Evolutionary conservation across 805 yeast species (phyloP), one percentile per base, ranked within the genome.

Genomic region (Kluyveromyces aestuarii): DNA sequence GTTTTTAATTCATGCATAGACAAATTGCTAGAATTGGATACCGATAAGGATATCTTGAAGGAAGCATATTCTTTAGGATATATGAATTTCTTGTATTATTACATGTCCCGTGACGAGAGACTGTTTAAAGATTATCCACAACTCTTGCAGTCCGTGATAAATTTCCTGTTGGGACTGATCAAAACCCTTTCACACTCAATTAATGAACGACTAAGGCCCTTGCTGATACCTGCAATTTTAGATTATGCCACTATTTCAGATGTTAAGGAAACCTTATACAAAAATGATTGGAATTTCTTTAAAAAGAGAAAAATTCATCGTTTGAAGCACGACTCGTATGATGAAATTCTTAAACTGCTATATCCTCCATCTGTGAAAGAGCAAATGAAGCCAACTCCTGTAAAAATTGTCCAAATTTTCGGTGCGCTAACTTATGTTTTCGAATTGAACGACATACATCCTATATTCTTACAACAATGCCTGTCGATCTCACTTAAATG

Each of bases 61-160:
- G 74, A 83, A 52, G 83, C 95, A 45, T 91, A 88, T 63, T 93
- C 98, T 98, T 75, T 93, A 37, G 81, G 96, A 5, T 83, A 85
- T 25, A 62, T 85, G 41, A 85, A 86, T 50, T 81, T 86, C 55
- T 68, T 91, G 45, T 82, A 84, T 58, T 91, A 84, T 63, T 91
- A 87, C 64, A 61, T 91, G 35, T 70, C 79, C 40, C 80, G 85
- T 52, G 93, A 84, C 58, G 83, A 79, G 13, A 65, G 69, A 0
- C 73, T 83, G 47, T 81, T 79, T 62, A 58, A 63, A 19, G 69
- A 68, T 44, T 76, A 80, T 52, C 88, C 90, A 2, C 61, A 67
- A 14, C 67, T 81, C 30, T 61, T 85, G 45, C 88, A 83, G 58
- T 87, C 81, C 44, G 40, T 82, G 33, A 65, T 76, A 11, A 71